These are phyloP conservation scores for Pseudopyricularia cyperi DNA, from an alignment of 2,329 filamentous ascomycete species.

Conservation along the genomic window DNA sequence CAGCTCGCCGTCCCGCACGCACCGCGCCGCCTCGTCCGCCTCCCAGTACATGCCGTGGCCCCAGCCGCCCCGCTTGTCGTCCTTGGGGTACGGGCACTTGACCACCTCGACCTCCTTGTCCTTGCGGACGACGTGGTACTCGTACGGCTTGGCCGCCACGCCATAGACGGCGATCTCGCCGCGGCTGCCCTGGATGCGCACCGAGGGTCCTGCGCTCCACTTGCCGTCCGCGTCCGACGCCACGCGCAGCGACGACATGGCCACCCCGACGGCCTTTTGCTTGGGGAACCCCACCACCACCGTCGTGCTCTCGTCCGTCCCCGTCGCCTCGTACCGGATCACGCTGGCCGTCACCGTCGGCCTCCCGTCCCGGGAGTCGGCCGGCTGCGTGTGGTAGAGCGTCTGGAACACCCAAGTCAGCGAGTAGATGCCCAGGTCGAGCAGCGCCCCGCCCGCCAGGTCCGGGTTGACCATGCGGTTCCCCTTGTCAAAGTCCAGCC, in stretches of 20 bases:
- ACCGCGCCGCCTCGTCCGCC: slow-evolving; percentile 26
- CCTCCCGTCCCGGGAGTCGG: slow-evolving; percentile 45
- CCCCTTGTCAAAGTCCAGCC: slow-evolving; percentile 42
- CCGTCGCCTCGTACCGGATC: slow-evolving; percentile 56
- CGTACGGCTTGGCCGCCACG: slow-evolving; percentile 55
- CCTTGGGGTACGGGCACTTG: slow-evolving; percentile 38
- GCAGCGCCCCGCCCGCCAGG: slow-evolving; percentile 67
- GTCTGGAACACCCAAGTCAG: slow-evolving; percentile 87
- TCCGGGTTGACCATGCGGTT: slow-evolving; percentile 74
- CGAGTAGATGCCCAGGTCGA: slow-evolving; percentile 81
- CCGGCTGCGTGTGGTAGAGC: slow-evolving; percentile 66
- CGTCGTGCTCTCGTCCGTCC: slow-evolving; percentile 66
- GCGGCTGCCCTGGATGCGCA: slow-evolving; percentile 67
- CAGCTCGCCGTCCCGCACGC: slow-evolving; percentile 58
- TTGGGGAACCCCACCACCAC: slow-evolving; percentile 65
- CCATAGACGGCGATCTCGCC: slow-evolving; percentile 74
- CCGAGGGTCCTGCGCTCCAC: slow-evolving; percentile 47
- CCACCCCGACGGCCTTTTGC: slow-evolving; percentile 58
- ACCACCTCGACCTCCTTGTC: slow-evolving; percentile 31
- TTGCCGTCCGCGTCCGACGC: slow-evolving; percentile 47
- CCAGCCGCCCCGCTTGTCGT: slow-evolving; percentile 30
- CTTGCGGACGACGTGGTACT: slow-evolving; percentile 49
- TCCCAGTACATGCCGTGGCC: slow-evolving; percentile 71
- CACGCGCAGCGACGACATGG: slow-evolving; percentile 51
- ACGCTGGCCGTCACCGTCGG: slow-evolving; percentile 59